Conservation (phyloP, 2,329 filamentous ascomycete genomes). For the Chaetothyriales sp. region DNA sequence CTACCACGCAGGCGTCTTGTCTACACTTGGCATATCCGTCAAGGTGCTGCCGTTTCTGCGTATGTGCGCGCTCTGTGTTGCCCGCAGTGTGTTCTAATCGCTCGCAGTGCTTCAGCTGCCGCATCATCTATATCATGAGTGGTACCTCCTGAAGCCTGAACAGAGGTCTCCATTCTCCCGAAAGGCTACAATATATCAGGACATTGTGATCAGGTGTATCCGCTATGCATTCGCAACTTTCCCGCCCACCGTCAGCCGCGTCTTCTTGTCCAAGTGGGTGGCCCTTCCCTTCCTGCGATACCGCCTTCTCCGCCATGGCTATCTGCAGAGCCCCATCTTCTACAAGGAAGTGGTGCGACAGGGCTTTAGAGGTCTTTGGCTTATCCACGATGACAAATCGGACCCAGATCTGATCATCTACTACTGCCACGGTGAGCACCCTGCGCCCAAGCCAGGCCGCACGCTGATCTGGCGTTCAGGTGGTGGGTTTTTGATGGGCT, state of each 20-base stretch:
- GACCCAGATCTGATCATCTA: constrained; percentile 66
- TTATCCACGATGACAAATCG: constrained; percentile 43
- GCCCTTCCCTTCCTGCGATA: constrained; percentile 61
- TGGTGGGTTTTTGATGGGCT: constrained; percentile 74
- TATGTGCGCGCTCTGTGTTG: constrained; percentile 25
- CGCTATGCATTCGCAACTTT: constrained; percentile 64
- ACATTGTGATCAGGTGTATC: constrained; percentile 63
- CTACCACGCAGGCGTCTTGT: constrained; percentile 49
- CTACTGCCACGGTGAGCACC: constrained; percentile 56
- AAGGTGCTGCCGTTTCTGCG: constrained; percentile 56
- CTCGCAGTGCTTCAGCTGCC: constrained; percentile 38
- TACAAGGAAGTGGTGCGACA: constrained; percentile 47
- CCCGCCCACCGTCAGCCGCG: constrained; percentile 52
- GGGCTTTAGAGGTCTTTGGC: constrained; percentile 54
- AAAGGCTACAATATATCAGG: constrained; percentile 59
- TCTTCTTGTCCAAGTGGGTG: constrained; percentile 66
- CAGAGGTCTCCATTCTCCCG: constrained; percentile 51
- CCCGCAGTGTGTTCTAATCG: neutral
- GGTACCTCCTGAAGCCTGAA: constrained; percentile 36
- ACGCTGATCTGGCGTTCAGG: constrained; percentile 30
- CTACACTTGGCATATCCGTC: constrained; percentile 40
- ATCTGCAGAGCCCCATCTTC: constrained; percentile 46
- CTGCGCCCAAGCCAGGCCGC: neutral
- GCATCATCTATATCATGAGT: constrained; percentile 43
- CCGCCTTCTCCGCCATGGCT: constrained; percentile 61